Conservation (phyloP, 2,329 filamentous ascomycete species). For the Pezicula neosporulosa region DNA sequence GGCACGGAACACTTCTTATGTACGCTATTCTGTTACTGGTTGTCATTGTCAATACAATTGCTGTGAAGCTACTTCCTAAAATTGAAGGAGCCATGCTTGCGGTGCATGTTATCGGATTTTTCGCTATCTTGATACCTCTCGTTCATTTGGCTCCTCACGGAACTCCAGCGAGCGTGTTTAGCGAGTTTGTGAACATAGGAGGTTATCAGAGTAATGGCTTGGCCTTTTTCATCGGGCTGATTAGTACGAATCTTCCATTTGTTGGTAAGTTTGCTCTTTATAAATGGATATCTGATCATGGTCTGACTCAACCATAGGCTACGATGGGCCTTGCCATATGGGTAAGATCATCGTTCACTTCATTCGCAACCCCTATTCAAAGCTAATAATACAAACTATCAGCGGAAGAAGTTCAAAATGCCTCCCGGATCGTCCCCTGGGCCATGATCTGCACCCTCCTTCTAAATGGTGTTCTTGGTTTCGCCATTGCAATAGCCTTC, state of each 20-base stretch:
- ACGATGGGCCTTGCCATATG: constrained; percentile 14
- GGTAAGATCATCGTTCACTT: constrained; percentile 15
- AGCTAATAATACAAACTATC: not conserved
- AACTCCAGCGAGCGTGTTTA: constrained; percentile 37
- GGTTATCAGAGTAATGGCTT: constrained; percentile 39
- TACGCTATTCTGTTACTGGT: constrained; percentile 15
- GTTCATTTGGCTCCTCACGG: constrained; percentile 28
- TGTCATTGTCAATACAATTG: constrained; percentile 46
- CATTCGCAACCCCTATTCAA: constrained; percentile 36
- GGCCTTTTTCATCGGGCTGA: constrained; percentile 43
- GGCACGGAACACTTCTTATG: constrained; percentile 29
- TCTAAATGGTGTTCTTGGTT: constrained; percentile 46
- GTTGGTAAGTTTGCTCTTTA: constrained; percentile 26
- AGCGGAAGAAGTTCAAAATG: constrained; percentile 44
- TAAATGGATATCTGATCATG: not conserved
- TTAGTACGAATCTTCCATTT: constrained; percentile 30
- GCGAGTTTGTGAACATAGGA: constrained; percentile 39
- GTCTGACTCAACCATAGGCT: constrained; percentile 2
- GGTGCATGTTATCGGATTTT: constrained; percentile 40
- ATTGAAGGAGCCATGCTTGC: constrained; percentile 48
- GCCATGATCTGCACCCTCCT: constrained; percentile 45
- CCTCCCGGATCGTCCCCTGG: constrained; percentile 45
- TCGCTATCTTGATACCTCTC: constrained; percentile 33
- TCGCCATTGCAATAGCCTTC: constrained; percentile 53
- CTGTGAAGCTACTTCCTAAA: constrained; percentile 41